phyloP scores from a whole-genome alignment of 192 early-diverging fungal species.

The Coemansia sp. region DNA sequence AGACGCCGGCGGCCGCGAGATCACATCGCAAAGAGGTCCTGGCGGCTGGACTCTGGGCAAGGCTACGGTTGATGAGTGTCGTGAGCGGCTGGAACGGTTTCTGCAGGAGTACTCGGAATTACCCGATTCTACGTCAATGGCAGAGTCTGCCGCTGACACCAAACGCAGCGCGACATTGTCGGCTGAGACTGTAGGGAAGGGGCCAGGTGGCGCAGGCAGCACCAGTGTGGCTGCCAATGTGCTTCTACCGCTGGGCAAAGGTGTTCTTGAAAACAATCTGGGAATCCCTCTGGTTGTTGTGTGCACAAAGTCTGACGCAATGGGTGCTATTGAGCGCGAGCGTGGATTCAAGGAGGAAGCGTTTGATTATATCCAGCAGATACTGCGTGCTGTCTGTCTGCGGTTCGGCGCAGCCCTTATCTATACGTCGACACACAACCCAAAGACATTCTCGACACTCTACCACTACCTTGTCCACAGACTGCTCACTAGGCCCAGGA shows the following conservation, averaged over 20 bases:
- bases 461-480: slow-evolving; percentile 83
- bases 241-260: slow-evolving; percentile 71
- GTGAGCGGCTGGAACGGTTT: slow-evolving; percentile 67
- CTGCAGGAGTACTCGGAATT: slow-evolving; percentile 73
- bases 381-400: slow-evolving; percentile 84
- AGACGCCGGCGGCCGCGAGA: slow-evolving; percentile 41
- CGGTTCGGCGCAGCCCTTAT: slow-evolving; percentile 88
- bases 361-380: slow-evolving; percentile 96
- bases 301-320: slow-evolving; percentile 78
- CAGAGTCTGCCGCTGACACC: slow-evolving; percentile 41
- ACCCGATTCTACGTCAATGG: slow-evolving; percentile 14
- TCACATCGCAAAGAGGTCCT: slow-evolving; percentile 32
- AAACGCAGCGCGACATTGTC: slow-evolving; percentile 1
- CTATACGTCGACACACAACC: slow-evolving; percentile 82
- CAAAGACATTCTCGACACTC: slow-evolving; percentile 72
- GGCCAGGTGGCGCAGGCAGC: slow-evolving; percentile 11
- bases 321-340: slow-evolving; percentile 75
- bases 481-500: slow-evolving; percentile 44
- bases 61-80: slow-evolving; percentile 68
- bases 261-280: slow-evolving; percentile 81
- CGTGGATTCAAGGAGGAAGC: slow-evolving; percentile 85
- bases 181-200: neutral
- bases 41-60: slow-evolving; percentile 67
- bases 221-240: slow-evolving; percentile 31
- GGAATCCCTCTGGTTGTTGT: slow-evolving; percentile 90